phyloP scores from a whole-genome alignment of 495 filamentous ascomycete genomes.

The Daldinia concentrica region DNA sequence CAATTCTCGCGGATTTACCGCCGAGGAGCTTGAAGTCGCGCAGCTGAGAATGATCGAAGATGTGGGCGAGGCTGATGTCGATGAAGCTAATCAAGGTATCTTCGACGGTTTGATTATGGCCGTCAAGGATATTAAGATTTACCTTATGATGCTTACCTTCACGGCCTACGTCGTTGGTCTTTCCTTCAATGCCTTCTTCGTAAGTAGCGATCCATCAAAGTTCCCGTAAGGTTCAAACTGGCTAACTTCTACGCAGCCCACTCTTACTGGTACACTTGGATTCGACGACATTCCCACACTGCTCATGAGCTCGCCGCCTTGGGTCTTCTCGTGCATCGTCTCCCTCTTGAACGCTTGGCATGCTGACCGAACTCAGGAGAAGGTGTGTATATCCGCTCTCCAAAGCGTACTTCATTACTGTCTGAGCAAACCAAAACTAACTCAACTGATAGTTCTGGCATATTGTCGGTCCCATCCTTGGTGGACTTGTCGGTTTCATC shows the following conservation, averaged over 20 bases:
- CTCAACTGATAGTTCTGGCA: conserved; percentile 68
- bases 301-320: conserved; percentile 78
- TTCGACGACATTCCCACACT: conserved; percentile 74
- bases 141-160: conserved; percentile 55
- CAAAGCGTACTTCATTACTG: neutral
- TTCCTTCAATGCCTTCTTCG: conserved; percentile 61
- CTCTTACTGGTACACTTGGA: conserved; percentile 77
- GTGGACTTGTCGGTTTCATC: conserved; percentile 76
- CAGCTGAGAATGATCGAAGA: conserved; percentile 76
- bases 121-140: conserved; percentile 75
- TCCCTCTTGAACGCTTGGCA: conserved; percentile 78
- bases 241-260: conserved; percentile 78
- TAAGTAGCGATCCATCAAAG: conserved; percentile 62
- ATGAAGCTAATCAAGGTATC: conserved; percentile 65
- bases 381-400: conserved; percentile 36
- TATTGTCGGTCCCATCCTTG: conserved; percentile 71
- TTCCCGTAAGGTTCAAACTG: conserved; percentile 56
- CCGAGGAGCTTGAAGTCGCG: conserved; percentile 73
- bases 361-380: conserved; percentile 76
- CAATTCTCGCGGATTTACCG: conserved; percentile 73
- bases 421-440: conserved; percentile 1
- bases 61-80: conserved; percentile 75
- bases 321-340: conserved; percentile 72
- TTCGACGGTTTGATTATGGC: conserved; percentile 75
- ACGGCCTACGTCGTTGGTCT: conserved; percentile 52